phyloP scores from a whole-genome alignment of 148 eudicot genomes.

The Rhododendron henanense region DNA sequence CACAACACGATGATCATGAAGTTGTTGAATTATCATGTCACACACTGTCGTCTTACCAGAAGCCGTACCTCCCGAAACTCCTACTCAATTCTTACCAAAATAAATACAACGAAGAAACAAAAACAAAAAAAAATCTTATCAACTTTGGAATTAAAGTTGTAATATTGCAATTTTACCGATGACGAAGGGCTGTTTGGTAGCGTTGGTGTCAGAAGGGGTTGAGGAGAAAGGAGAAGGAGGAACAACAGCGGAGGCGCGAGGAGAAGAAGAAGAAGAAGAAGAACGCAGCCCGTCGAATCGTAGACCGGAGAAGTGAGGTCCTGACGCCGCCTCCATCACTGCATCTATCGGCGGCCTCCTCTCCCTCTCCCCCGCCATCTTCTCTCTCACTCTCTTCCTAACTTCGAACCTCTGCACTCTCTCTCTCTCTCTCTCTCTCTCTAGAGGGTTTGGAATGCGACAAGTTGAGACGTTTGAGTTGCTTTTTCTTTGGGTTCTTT shows the following conservation, averaged over 20 bases:
- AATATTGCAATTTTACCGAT: slow-evolving; percentile 51
- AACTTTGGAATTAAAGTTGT: not conserved
- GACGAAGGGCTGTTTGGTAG: slow-evolving; percentile 65
- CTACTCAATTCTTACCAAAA: slow-evolving; percentile 27
- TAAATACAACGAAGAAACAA: not conserved
- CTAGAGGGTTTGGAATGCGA: not conserved
- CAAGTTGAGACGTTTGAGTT: not conserved
- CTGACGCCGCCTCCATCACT: slow-evolving; percentile 89
- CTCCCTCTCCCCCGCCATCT: slow-evolving; percentile 20
- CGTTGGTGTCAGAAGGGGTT: slow-evolving; percentile 21
- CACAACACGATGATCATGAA: slow-evolving; percentile 96
- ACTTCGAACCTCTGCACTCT: not conserved
- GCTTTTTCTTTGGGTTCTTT: not conserved
- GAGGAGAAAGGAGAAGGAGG: slow-evolving; percentile 13
- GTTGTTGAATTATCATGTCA: slow-evolving; percentile 95
- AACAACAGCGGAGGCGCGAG: slow-evolving; percentile 29
- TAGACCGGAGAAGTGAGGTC: slow-evolving; percentile 91
- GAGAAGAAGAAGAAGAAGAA: slow-evolving; percentile 30
- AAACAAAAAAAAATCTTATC: not conserved
- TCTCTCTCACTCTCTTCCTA: not conserved
- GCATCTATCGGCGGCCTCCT: slow-evolving; percentile 51
- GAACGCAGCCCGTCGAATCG: slow-evolving; percentile 54
- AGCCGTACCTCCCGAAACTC: slow-evolving; percentile 98
- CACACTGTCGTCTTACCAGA: slow-evolving; percentile 95
- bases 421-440: not conserved